These are phyloP conservation scores for Magnolia kwangsiensis DNA, from an alignment of 164 flowering plant species.

Conservation along the genomic window DNA sequence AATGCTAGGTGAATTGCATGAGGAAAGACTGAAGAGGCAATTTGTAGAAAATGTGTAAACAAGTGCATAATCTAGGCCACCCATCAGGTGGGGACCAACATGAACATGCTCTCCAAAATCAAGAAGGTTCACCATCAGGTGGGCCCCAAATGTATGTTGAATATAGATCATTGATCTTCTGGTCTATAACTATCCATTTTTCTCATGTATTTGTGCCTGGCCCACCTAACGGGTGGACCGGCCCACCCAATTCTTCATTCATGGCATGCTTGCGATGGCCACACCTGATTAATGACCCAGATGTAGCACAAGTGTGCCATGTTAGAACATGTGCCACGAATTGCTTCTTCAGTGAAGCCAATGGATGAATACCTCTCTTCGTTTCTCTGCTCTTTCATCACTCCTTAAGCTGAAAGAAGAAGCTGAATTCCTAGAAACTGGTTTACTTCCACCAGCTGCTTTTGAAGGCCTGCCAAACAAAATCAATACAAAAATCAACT, in stretches of 20 bases:
- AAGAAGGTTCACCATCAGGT: neutral
- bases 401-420: slow-evolving; percentile 34
- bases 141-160: neutral
- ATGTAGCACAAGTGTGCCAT: neutral
- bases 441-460: slow-evolving; percentile 24
- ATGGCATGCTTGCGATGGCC: neutral
- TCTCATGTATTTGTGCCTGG: neutral
- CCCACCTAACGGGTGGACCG: neutral
- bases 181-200: neutral
- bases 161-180: too few relatives aligned
- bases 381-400: slow-evolving; percentile 43
- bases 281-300: neutral
- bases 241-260: neutral
- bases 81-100: neutral
- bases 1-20: neutral
- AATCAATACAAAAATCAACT: neutral
- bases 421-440: slow-evolving; percentile 20
- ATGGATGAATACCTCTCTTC: slow-evolving; percentile 42
- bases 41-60: neutral
- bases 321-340: neutral
- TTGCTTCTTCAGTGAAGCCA: neutral
- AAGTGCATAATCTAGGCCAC: neutral
- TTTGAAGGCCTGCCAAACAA: slow-evolving; percentile 31
- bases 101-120: neutral
- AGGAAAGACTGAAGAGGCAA: neutral